A percentile compares a stretch with the other conserved stretches of the same genome.
phyloP scores from a whole-genome alignment of 1,139 yeast genomes.

The Candida pseudoviswanathii region DNA sequence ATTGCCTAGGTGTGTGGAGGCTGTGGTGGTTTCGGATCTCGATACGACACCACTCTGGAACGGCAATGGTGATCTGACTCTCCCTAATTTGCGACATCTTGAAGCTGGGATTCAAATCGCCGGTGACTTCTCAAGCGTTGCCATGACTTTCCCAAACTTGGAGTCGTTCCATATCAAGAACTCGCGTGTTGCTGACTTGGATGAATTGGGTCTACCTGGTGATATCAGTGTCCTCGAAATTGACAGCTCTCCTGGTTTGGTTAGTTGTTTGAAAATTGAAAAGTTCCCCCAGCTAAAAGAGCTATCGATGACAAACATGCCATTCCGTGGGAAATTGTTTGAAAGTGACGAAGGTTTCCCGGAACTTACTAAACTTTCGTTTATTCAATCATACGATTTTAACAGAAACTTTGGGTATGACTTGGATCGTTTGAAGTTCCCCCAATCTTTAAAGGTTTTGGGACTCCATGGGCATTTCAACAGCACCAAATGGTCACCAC shows the following conservation, averaged over 20 bases:
- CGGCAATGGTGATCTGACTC: not conserved
- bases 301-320: not conserved
- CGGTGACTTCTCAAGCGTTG: not conserved
- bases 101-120: not conserved
- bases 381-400: not conserved
- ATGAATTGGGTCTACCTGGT: conserved; percentile 1
- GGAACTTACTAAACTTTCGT: not conserved
- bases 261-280: not conserved
- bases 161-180: not conserved
- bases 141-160: not conserved
- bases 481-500: not conserved
- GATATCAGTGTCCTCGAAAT: not conserved
- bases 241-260: not conserved
- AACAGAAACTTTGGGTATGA: not conserved
- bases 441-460: not conserved
- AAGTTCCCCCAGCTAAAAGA: not conserved
- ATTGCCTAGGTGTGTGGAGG: not conserved
- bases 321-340: not conserved
- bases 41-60: not conserved
- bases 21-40: not conserved
- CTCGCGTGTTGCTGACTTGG: not conserved
- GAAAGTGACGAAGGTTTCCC: not conserved
- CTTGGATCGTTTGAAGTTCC: not conserved
- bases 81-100: not conserved
- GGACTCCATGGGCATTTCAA: not conserved